Evolutionary conservation across 176 grass and related monocot genomes (phyloP), one percentile per base, ranked within the genome.

Genomic region (Carex scoparia): DNA sequence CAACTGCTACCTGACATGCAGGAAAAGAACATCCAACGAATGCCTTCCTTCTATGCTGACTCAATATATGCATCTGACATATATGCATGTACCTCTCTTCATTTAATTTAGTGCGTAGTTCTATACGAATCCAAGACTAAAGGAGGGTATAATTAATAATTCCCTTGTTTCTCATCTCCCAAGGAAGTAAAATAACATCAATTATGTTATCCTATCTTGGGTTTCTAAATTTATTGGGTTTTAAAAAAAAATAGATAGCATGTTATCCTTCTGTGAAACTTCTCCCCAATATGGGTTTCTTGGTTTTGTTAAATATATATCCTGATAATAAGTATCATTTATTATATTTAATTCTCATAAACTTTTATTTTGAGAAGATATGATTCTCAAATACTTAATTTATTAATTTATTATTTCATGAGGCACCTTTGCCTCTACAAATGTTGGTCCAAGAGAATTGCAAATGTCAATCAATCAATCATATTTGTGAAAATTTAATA

Each of bases 1-100:
- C 82, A 84, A 84, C 42, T 67, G 53, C 31, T 61, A 61, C 84
- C 68, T 85, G 84, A 85, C 69, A 78, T 53, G 84, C 68, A 85
- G 23, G 33, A 85, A 85, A 85, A 65, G 56, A 85, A 77, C 80
- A 77, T 75, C 37, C 32, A 64, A 74, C 65, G 35, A 57, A 38
- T 77, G 65, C 32, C 28, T 84, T 84, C 81, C 81, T 65, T 71
- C 37, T 59, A 69, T 74, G 46, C 66, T 75, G 49, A 69, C 9
- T 18, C 38, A 10, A 76, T 23, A 23, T 23, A 23, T 85, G 60
- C 19, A 64, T 86, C 84, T 65, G 84, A 86, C 73, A 23, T 23
- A 23, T 23, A 23, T 23, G 23, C 23, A 79, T 7, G 44, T 46
- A 77, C 9, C 56, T 79, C 14, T 15, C 57, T 53, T 23, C 23